Evolutionary conservation across 2,329 filamentous ascomycete species (phyloP), one percentile per base, ranked within the genome.

Genomic region (Emergomyces orientalis): DNA sequence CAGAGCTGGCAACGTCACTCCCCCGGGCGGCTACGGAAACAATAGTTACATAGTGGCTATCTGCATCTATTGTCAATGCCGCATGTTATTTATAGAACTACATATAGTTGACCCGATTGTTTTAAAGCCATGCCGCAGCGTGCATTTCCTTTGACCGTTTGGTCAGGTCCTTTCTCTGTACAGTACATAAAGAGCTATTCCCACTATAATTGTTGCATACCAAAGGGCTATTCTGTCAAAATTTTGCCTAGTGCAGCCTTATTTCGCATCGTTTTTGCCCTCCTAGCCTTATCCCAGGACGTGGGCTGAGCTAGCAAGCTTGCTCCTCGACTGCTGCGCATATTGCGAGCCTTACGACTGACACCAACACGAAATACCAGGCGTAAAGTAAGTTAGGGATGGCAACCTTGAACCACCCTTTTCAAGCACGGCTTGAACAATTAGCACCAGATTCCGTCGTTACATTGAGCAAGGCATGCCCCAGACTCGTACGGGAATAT

Each of bases 341-440:
- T 58, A 17, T 13, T 25, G n/a, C 14, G 54, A 37, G 32, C 41
- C 19, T 34, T 19, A 54, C 9, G 47, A 56, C 17, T 3, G 13
- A 39, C 11, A 19, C 22, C 27, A 37, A 32, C 39, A 45, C 37
- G 39, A 58, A 30, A 43, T 14, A n/a, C 56, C 25, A 17, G 4
- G 7, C 11, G 30, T 30, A 19, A 37, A 25, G 5, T 30, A 27
- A 27, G 39, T n/a, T 47, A 47, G 51, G 3, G 19, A 59, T 59
- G 41, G 39, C 41, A 59, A n/a, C 19, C 32, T 59, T 27, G 3
- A 59, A 30, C 7, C 57, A 32, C 25, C 14, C 37, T 34, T 47
- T 34, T 56, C 66, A 58, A 34, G 47, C 43, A 30, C 65, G 62
- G 22, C 63, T 67, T 25, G 61, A 66, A 37, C 49, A 66, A 61